Evolutionary conservation across 2,329 filamentous ascomycete genomes (phyloP), one percentile per base, ranked within the genome.

Genomic region (Alternaria sp.): DNA sequence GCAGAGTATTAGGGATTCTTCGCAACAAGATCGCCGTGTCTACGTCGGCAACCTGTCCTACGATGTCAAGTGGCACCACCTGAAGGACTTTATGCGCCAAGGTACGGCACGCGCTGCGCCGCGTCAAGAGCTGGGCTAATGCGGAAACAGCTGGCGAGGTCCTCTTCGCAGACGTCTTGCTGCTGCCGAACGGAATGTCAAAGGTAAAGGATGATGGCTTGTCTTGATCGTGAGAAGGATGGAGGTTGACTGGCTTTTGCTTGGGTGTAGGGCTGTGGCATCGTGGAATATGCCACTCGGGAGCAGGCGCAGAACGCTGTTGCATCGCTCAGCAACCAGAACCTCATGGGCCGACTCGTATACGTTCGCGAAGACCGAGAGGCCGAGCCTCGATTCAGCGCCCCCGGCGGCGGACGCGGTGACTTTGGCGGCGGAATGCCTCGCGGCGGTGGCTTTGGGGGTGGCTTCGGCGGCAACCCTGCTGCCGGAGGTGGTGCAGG

Each of bases 131-230:
- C 45, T 57, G 58, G 67, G 73, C 80, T 82, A 76, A 82, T 77
- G 62, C 67, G 58, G 66, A 71, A 79, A 75, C 84, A 98, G 96
- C 96, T 86, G 96, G 96, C 88, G 95, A 98, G 84, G 96, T 99
- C 83, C 90, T 98, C 86, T 99, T 97, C 86, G 96, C 96, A 87
- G 96, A 99, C 88, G 96, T 99, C 81, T 90, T 99, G 85, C 88
- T 97, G 84, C 94, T 99, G 91, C 96, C 96, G 80, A 99, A 99
- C 89, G 96, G 96, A 94, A 99, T 99, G 96, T 98, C 95, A 93
- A 99, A 99, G 95, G 95, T 98, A 94, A 94, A 93, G 93, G 94
- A 91, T 89, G 90, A 88, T 90, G 91, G 91, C 89, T 92, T 92
- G 92, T 90, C 86, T 72, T 86, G 73, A 86, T 85, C 84, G 85